Base-by-base conservation (phyloP, 2,329 filamentous ascomycete species). In the Clonostachys chloroleuca region DNA sequence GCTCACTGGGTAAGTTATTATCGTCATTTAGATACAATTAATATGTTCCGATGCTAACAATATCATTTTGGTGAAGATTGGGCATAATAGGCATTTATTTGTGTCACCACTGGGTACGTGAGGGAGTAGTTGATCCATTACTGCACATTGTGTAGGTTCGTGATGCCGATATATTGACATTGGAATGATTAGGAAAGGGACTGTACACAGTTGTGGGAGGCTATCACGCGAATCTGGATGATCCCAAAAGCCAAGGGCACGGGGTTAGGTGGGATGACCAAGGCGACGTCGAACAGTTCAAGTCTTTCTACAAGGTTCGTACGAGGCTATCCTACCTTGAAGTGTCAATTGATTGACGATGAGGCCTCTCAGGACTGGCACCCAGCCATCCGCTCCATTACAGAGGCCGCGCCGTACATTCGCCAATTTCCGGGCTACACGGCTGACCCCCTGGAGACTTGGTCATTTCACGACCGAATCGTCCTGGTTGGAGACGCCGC, bases 191-290 rank as follows among this genome's bases (percentile, higher is more conserved):
- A 41, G 40, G 40, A 14, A 41, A 54, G 18, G 62, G 57, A 13
- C 60, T 72, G 5, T 75, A 69, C 49, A 72, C 71, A 3, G 62
- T 71, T 7, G 72, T 74, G 2, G 70, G 63, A 2, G 68, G 67
- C 5, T 62, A 64, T 37, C 67, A 73, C 41, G 58, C 59, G 3
- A 62, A 69, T 41, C 63, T 64, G 0, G 49, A 59, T 5, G 61
- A 64, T 2, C 46, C 63, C 1, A 60, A 66, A 16, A 57, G 60
- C 1, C 52, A 50, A 2, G 61, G 59, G 33, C 50, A 54, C 20
- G 62, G 59, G 6, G 53, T 65, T 5, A 52, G 53, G 2, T 75
- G 72, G 72, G 61, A 72, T 49, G 58, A 63, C 7, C 52, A 61
- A 2, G 69, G 67, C 20, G 61, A 65, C 24, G 57, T 73, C 4